Conservation (phyloP, 306 rosid genomes). For the Acacia acuminata region DNA sequence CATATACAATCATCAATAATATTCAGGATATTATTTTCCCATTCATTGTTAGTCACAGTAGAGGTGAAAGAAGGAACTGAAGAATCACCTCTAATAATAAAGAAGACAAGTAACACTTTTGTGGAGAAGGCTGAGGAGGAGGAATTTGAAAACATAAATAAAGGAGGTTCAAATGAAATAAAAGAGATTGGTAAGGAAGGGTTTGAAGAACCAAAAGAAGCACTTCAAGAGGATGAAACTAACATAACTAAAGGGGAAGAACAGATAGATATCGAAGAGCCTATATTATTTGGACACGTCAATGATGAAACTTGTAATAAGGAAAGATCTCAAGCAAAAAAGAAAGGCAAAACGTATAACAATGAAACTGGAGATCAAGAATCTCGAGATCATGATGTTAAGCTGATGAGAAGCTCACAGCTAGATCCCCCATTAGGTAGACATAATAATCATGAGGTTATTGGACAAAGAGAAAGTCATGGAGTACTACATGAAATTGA, state of each 20-base stretch:
- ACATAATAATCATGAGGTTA: background rate
- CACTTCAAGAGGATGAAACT: constrained; percentile 9
- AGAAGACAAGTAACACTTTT: background rate
- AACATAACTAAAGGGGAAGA: background rate
- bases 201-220: constrained; percentile 1
- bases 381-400: constrained; percentile 9
- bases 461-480: constrained; percentile 8
- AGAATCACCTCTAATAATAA: background rate
- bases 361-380: constrained; percentile 8
- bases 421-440: background rate
- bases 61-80: background rate
- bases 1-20: no score
- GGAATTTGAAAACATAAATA: background rate
- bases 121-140: background rate
- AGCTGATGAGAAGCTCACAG: constrained; percentile 13
- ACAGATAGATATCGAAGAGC: background rate
- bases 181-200: background rate
- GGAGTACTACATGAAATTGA: background rate
- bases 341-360: background rate
- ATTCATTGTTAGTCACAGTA: no score
- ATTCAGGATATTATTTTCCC: no score
- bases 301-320: constrained; percentile 14
- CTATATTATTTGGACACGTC: background rate
- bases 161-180: background rate
- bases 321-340: background rate